Conservation (phyloP, 345 rosid genomes). For the Moringa oleifera region DNA sequence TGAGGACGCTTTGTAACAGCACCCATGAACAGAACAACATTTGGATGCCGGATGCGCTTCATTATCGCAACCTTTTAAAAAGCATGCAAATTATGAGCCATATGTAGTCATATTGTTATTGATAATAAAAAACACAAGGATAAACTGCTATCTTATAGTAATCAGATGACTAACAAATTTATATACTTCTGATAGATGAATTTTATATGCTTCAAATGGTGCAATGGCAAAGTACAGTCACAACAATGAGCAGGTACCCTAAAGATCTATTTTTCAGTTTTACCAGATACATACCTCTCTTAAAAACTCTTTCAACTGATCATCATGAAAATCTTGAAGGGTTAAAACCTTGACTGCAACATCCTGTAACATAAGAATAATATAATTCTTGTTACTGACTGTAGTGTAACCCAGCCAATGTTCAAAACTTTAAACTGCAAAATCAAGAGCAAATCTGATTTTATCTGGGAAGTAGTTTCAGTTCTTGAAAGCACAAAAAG, state of each 20-base stretch:
- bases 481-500: no score
- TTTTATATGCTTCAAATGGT: no score
- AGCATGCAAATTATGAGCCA: background rate
- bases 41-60: slow-evolving; percentile 97
- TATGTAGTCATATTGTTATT: background rate
- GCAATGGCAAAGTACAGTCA: background rate
- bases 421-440: no score
- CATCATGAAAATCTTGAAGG: slow-evolving; percentile 85
- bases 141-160: no score
- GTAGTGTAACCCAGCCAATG: no score
- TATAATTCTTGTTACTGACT: no score
- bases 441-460: no score
- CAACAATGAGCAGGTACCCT: background rate
- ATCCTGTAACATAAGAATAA: slow-evolving; percentile 52
- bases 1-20: slow-evolving; percentile 90
- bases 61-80: slow-evolving; percentile 75
- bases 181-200: no score
- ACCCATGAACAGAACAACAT: slow-evolving; percentile 98
- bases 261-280: no score
- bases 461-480: no score
- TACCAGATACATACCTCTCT: slow-evolving; percentile 57
- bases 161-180: no score
- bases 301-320: slow-evolving; percentile 80
- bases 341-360: slow-evolving; percentile 90
- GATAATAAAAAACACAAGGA: no score